These are phyloP conservation scores for Phytophthora crassamura DNA, from an alignment of 352 stramenopile genomes.

Conservation along the genomic window DNA sequence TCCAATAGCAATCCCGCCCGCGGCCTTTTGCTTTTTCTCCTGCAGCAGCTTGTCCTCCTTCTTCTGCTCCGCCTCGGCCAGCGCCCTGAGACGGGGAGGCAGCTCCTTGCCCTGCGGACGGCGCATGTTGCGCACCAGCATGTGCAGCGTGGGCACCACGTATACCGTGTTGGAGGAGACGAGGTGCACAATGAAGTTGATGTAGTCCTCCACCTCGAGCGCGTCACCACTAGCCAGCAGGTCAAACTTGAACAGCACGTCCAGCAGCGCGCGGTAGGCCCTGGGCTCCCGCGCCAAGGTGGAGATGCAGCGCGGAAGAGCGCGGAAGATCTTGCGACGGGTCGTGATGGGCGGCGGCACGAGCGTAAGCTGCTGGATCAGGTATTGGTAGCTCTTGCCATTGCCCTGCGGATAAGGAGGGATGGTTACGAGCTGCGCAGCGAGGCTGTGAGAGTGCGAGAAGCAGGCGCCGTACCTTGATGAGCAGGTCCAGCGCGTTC, in stretches of 20 bases:
- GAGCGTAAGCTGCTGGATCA: slow-evolving; percentile 71
- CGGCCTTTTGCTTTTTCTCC: slow-evolving; percentile 6
- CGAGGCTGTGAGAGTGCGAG: background rate
- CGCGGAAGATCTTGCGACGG: slow-evolving; percentile 77
- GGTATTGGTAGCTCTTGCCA: slow-evolving; percentile 78
- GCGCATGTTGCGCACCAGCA: slow-evolving; percentile 81
- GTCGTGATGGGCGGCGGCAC: slow-evolving; percentile 45
- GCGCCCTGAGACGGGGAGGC: slow-evolving; percentile 37
- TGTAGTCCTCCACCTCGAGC: slow-evolving; percentile 74
- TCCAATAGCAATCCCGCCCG: slow-evolving; percentile 47
- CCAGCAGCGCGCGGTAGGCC: slow-evolving; percentile 73
- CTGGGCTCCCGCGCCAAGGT: slow-evolving; percentile 72
- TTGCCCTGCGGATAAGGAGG: slow-evolving; percentile 57
- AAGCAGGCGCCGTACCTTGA: slow-evolving; percentile 50
- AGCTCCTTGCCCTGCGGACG: slow-evolving; percentile 57
- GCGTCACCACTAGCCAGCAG: slow-evolving; percentile 53
- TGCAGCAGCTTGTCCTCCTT: slow-evolving; percentile 2
- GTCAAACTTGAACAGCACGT: slow-evolving; percentile 87
- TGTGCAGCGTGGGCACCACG: slow-evolving; percentile 81
- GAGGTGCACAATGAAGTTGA: slow-evolving; percentile 74
- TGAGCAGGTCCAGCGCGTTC: slow-evolving; percentile 79
- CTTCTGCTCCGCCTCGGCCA: slow-evolving; percentile 11
- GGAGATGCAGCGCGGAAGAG: slow-evolving; percentile 80
- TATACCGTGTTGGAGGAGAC: slow-evolving; percentile 88
- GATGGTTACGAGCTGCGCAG: slow-evolving; percentile 8